phyloP scores from a whole-genome alignment of 257 asterid species.

The Eustoma russellianum region DNA sequence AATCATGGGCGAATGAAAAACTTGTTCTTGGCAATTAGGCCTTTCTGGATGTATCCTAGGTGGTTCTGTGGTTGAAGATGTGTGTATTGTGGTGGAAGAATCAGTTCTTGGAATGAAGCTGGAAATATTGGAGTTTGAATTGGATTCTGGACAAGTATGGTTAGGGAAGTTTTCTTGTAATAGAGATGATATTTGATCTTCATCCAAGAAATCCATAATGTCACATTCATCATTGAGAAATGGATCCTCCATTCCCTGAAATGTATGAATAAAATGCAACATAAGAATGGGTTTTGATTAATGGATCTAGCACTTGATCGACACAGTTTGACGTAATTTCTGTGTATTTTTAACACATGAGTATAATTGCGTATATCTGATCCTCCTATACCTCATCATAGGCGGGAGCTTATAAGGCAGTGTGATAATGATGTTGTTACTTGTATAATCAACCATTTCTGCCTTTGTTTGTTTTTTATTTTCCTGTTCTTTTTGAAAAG shows the following conservation, averaged over 20 bases:
- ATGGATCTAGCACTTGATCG: too few species aligned
- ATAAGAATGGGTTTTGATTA: too few species aligned
- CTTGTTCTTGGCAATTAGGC: background rate
- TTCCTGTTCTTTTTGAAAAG: too few species aligned
- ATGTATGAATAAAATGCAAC: background rate
- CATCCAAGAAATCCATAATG: constrained; percentile 10
- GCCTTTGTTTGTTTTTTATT: too few species aligned
- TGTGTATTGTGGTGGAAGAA: constrained; percentile 1
- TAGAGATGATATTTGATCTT: constrained; percentile 1
- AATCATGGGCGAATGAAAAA: constrained; percentile 6
- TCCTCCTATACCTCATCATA: too few species aligned
- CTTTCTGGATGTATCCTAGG: background rate
- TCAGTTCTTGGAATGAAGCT: constrained; percentile 1
- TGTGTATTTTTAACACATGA: too few species aligned
- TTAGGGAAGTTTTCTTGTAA: constrained; percentile 4
- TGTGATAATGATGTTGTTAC: too few species aligned
- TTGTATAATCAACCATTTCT: too few species aligned
- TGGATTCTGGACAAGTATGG: background rate
- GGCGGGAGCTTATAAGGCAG: too few species aligned
- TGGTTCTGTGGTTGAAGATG: constrained; percentile 1
- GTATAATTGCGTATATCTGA: too few species aligned
- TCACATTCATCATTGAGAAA: constrained; percentile 6
- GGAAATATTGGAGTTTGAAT: background rate
- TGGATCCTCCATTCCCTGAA: constrained; percentile 16
- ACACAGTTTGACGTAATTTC: too few species aligned